Evolutionary conservation across 345 rosid species (phyloP).

Genomic region (Punica granatum): DNA sequence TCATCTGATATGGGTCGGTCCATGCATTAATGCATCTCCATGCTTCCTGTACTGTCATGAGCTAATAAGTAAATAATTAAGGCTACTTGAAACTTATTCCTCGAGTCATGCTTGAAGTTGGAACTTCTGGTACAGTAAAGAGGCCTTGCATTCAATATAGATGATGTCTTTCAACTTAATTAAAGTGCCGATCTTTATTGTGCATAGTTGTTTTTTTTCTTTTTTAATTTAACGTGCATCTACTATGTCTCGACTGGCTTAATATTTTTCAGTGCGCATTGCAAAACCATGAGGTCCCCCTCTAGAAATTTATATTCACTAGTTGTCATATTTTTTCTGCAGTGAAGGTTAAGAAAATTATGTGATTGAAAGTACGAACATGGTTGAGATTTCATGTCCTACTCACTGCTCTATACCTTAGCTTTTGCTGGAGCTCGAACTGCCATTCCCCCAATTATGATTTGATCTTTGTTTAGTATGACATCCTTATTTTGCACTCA

Average conservation of each 20-base stretch:
- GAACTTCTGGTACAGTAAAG: neutral
- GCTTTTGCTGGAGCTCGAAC: too few species aligned
- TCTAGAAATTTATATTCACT: too few species aligned
- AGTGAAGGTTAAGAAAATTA: too few species aligned
- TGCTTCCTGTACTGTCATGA: neutral
- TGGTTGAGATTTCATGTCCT: too few species aligned
- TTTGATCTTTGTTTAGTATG: too few species aligned
- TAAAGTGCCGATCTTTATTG: neutral
- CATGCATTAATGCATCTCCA: neutral
- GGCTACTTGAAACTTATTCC: neutral
- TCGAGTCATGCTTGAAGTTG: neutral
- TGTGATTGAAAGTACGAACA: too few species aligned
- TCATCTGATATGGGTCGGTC: slow-evolving; percentile 76
- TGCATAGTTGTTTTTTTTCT: neutral
- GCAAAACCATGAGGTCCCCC: too few species aligned
- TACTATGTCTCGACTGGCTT: neutral
- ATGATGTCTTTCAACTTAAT: neutral
- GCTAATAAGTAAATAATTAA: neutral
- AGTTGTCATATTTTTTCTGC: too few species aligned
- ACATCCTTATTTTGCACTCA: neutral
- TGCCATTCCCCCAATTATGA: too few species aligned
- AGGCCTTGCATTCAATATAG: neutral
- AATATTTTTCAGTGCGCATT: neutral
- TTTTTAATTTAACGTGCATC: neutral
- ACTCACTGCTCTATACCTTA: too few species aligned